Base-by-base conservation (phyloP, 1,139 yeast species). In the Blastobotrys buckinghamii region DNA sequence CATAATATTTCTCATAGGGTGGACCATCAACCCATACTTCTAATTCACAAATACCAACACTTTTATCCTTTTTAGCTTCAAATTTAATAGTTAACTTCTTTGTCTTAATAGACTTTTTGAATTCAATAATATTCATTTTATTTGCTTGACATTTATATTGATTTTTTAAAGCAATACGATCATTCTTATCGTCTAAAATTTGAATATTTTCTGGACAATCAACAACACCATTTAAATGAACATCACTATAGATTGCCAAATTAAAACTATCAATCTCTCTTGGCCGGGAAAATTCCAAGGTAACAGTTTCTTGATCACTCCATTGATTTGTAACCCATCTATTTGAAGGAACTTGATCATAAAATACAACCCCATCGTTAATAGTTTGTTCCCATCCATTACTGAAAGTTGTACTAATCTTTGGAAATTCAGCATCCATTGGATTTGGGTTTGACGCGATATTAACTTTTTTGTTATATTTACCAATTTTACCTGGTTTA, bases 171-270 rank as follows among this genome's bases (percentile, higher is more conserved):
- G 24, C 6, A 22, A 22, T 22, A 5, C 24, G 4, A 5, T 22
- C 7, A 22, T 29, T 19, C 7, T 9, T 39, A 19, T 39, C 42
- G 13, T 13, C 17, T 10, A n/a, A 15, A 13, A 39, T 27, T 20
- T 39, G 32, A 15, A 39, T 7, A n/a, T n/a, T n/a, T 8, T n/a
- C 34, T 24, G 42, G 42, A 19, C 42, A 39, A 24, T 39, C 42
- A 22, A 39, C 19, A 17, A 13, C n/a, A 24, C 42, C 42, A 26
- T 13, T 20, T 12, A 32, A 34, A 24, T 24, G 34, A 13, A 15
- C 19, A 15, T 39, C 42, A 9, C 4, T 8, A 34, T 39, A 39
- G 8, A 39, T 8, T 7, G 42, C 33, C 5, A 39, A 32, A 22
- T 16, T 12, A n/a, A 39, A n/a, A 6, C 13, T 4, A 15, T 13